Evolutionary conservation across 495 filamentous ascomycete genomes (phyloP), one percentile per base, ranked within the genome.

Genomic region (Penicillium soppii): DNA sequence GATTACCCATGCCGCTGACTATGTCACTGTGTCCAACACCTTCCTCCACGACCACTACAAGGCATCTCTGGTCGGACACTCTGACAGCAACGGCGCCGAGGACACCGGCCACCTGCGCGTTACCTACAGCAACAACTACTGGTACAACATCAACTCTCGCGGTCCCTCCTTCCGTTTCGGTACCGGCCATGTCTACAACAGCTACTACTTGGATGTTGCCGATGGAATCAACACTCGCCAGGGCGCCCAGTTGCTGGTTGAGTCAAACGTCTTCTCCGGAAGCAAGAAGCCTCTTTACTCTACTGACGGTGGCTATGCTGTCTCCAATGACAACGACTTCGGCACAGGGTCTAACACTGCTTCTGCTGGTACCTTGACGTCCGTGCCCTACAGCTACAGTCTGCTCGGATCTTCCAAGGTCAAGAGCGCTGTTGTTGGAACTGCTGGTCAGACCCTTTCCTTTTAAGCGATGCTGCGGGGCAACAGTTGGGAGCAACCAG

Each of bases 1-100:
- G 69, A 43, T 73, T 47, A 73, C 65, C 50, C 77, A 78, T 56
- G 77, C 70, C 20, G 62, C 73, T 23, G 77, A 81, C 63, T 78
- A 62, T 55, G 59, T 81, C 47, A 81, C 76, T 44, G 61, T 81
- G 26, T 76, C 75, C 39, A 77, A 77, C 62, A 74, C 64, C 53
- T 73, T 65, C 57, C 42, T 80, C 47, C 75, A 79, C 63, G 82
- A 87, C 68, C 84, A 88, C 74, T 87, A 71, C 71, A 88, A 88
- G 65, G 77, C 73, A 30, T 80, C 78, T 0, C 72, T 88, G 0
- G 71, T 85, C 27, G 85, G 85, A 7, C 84, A 87, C 74, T 68
- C 64, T 2, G 59, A 74, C 62, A 67, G 32, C 66, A 73, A 74
- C 58, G 53, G 53, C 32, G 68, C 51, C 19, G 66, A 76, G 55